A percentile compares a stretch with the other conserved stretches of the same genome.
Evolutionary conservation across 2,329 filamentous ascomycete genomes (phyloP).

Genomic region (Colletotrichum godetiae): DNA sequence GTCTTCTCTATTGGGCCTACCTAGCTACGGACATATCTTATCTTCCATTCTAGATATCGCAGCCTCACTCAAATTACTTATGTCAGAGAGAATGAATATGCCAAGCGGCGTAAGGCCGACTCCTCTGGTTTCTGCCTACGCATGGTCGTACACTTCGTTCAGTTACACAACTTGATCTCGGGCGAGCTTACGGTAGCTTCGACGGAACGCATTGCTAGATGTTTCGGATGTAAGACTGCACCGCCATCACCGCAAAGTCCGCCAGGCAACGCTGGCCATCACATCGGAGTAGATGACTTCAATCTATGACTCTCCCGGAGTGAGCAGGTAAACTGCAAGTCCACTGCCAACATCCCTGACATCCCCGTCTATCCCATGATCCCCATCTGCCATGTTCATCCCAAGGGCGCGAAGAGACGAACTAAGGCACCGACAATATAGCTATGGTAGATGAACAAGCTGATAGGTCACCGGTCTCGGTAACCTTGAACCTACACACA

Average conservation of each 20-base stretch:
- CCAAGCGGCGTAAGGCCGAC: neutral
- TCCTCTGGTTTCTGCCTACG: neutral
- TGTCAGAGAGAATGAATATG: neutral
- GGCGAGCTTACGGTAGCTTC: neutral
- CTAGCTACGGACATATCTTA: neutral
- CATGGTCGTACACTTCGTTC: neutral
- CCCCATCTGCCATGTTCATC: neutral
- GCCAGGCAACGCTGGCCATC: neutral
- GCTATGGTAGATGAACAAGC: neutral
- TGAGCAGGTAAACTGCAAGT: neutral
- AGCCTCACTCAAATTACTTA: neutral
- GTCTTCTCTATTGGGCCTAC: neutral
- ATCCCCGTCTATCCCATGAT: neutral
- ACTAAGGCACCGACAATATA: neutral
- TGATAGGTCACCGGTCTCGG: neutral
- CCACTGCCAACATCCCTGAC: neutral
- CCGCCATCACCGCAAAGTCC: neutral
- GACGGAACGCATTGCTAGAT: neutral
- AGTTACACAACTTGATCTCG: neutral
- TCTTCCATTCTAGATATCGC: neutral
- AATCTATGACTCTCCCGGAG: neutral
- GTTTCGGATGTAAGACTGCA: no score
- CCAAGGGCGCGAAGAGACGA: neutral
- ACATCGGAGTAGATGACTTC: neutral
- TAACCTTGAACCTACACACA: conserved; percentile 1